Evolutionary conservation across 805 yeast species (phyloP), one percentile per base, ranked within the genome.

Genomic region (Yarrowia hollandica): DNA sequence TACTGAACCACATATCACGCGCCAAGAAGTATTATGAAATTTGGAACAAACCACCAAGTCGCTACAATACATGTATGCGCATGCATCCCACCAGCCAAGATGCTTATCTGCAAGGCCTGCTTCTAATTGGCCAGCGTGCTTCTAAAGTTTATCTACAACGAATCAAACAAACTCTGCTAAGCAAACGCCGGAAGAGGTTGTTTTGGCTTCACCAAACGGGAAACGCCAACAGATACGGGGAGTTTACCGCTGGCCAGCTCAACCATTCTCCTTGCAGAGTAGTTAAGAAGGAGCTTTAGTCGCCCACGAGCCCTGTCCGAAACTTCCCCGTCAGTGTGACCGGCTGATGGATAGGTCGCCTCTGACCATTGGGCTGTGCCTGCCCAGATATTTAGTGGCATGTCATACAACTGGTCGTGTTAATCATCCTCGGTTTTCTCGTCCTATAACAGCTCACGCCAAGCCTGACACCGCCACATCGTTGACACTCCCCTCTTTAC

Each of bases 11-110:
- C 18, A 33, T 11, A 11, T 8, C 54, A 28, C 26, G 54, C 37
- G 54, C 54, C 54, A 44, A 44, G 54, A 28, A 31, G 28, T 44
- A 30, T 30, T 44, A 44, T 44, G 54, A 44, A 44, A 12, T 31
- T 7, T 21, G 26, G 35, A 44, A 44, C 35, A 31, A 30, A 11
- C 48, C 23, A 15, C 33, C 33, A 6, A 11, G 48, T 26, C 48
- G 48, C 48, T 41, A 26, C n/a, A n/a, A n/a, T n/a, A n/a, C 48
- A 16, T 18, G 48, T 25, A 25, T 25, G 33, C 33, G 15, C 18
- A 18, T 26, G 48, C 48, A 26, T 25, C 23, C 48, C 33, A 44
- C 54, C 35, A 44, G 54, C 37, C 54, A 28, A 44, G 35, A 33
- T 21, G 37, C 54, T 44, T 44, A 44, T 44, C 54, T 19, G n/a